Base-by-base conservation (phyloP, 352 stramenopile species). In the Pythium volutum region DNA sequence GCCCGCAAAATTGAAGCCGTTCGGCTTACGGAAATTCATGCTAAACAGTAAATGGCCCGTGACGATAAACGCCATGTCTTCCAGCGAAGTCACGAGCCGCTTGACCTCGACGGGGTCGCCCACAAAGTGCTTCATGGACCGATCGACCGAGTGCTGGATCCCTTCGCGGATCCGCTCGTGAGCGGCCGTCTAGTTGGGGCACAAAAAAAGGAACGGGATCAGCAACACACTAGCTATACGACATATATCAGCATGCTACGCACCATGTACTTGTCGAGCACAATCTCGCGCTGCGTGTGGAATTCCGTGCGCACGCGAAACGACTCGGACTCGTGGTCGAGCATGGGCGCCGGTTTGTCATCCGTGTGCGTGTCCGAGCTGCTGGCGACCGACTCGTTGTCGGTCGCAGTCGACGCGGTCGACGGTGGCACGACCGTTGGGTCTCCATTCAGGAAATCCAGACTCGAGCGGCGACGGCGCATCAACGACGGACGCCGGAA, bases 51-150 rank as follows among this genome's bases (percentile, higher is more conserved):
- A 65, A 55, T 90, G 83, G 0, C 81, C 81, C 0, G 79, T 85
- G 53, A 86, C 79, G 5, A 92, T 76, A 50, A 87, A 91, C 38
- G 85, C 81, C 36, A 91, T 84, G 39, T 93, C 84, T 61, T 93
- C 79, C 20, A 93, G 59, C 4, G 75, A 77, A 23, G 59, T 48
- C 6, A 63, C 63, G 2, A 93, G 59, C 18, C 79, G 70, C 47
- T 83, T 66, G 14, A 76, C 46, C 22, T 83, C 74, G 41, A 84
- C 36, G 3, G 45, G 56, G 34, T 79, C 65, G 62, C 49, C 9
- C 36, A 43, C 41, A 87, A 67, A 59, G 42, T 64, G 60, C 15
- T 68, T 65, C 18, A 71, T 59, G 27, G 74, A 59, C 3, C 64
- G 50, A 0, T 78, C 70, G 11, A 88, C 67, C 23, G 64, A 69